Conservation (phyloP, 2,329 filamentous ascomycete species). For the Aspergillus sp. region DNA sequence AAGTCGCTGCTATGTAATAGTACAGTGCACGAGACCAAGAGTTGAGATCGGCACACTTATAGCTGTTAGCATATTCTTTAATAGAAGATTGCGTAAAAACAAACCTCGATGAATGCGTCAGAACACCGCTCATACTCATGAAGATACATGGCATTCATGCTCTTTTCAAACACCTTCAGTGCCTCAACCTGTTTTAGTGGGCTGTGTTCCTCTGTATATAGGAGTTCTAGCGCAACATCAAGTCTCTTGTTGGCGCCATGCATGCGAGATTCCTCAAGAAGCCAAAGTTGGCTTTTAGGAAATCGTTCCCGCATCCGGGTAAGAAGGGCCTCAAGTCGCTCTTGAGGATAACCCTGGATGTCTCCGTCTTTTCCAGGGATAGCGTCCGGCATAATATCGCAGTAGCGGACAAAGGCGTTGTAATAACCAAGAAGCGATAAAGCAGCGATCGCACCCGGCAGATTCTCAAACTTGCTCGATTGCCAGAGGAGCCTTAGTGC, state of each 20-base stretch:
- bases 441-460: conserved; percentile 89
- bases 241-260: conserved; percentile 69
- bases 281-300: conserved; percentile 82
- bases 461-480: conserved; percentile 80
- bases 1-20: conserved; percentile 81
- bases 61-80: conserved; percentile 2
- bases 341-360: conserved; percentile 72
- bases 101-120: conserved; percentile 69
- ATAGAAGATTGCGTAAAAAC: conserved; percentile 17
- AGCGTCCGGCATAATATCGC: conserved; percentile 76
- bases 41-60: conserved; percentile 74
- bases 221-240: conserved; percentile 67
- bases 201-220: conserved; percentile 64
- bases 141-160: conserved; percentile 75
- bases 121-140: conserved; percentile 77
- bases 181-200: conserved; percentile 88
- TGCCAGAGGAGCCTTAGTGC: conserved; percentile 90
- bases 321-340: conserved; percentile 70
- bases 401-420: conserved; percentile 81
- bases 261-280: conserved; percentile 83
- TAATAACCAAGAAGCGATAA: conserved; percentile 84
- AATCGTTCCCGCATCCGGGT: conserved; percentile 76
- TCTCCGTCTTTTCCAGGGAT: conserved; percentile 54
- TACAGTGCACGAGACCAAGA: conserved; percentile 91
- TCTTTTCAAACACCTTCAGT: conserved; percentile 82